A percentile compares a stretch with the other conserved stretches of the same genome.
Conservation (phyloP, 129 eudicot genomes). For the Silybum marianum region DNA sequence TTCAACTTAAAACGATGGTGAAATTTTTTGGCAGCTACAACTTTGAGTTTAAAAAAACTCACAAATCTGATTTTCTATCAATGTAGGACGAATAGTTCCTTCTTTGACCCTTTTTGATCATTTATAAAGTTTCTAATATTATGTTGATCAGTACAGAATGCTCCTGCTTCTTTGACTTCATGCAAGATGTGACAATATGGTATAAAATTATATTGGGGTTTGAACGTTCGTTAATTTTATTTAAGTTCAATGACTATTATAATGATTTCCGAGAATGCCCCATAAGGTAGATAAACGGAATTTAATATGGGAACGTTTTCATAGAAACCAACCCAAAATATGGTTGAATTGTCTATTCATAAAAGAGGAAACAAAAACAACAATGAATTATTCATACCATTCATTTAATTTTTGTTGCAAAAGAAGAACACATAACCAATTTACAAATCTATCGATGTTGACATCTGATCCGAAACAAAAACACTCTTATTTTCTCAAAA, state of each 20-base stretch:
- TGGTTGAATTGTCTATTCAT: not conserved
- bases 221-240: not conserved
- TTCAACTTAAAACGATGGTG: too few species aligned
- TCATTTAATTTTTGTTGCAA: constrained; percentile 3
- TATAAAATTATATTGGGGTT: not conserved
- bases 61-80: too few species aligned
- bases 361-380: constrained; percentile 7
- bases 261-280: not conserved
- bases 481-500: not conserved
- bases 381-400: not conserved
- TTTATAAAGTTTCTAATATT: too few species aligned
- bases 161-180: not conserved
- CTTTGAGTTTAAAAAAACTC: too few species aligned
- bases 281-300: not conserved
- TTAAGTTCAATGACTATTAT: not conserved
- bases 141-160: too few species aligned
- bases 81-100: too few species aligned
- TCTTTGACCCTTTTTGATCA: too few species aligned
- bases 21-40: too few species aligned
- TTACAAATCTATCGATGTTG: constrained; percentile 19
- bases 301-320: not conserved
- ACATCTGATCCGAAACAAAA: constrained; percentile 16
- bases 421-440: constrained; percentile 4
- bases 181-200: not conserved
- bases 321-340: not conserved